Base-by-base conservation (phyloP, 352 stramenopile genomes). In the Halophytophthora batemanensis region DNA sequence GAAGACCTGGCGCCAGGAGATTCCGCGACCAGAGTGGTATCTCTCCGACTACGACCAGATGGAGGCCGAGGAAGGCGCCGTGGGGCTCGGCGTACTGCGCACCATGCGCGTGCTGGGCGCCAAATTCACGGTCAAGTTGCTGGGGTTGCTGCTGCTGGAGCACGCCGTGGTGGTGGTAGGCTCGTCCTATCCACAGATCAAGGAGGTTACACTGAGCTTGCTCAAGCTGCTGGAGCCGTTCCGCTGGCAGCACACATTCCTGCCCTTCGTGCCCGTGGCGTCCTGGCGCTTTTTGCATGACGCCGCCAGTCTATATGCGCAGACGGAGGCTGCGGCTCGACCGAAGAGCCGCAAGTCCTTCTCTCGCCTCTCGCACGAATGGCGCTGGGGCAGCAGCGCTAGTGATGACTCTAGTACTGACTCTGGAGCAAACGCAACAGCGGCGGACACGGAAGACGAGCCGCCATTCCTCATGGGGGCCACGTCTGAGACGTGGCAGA, bases 211-310 rank as follows among this genome's bases (percentile, higher is more conserved):
- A 3, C 67, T 87, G 17, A 82, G 69, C 41, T 41, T 95, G 34
- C 45, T 93, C 22, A 82, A 82, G 53, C 52, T 95, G 23, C 51
- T 95, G 11, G 56, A 82, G 36, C 84, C 84, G n/a, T 95, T 95
- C 51, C 64, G 53, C 19, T 95, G 84, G 84, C 77, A 87, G 38
- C 79, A 90, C 56, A 87, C 77, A 18, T 86, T 88, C 40, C 42
- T 90, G 4, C 82, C 84, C 21, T 92, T 90, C 45, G 52, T 93
- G 7, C 78, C 82, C 11, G 71, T 90, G 13, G 61, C 80, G 21
- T 91, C 80, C 2, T 90, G 81, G 74, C 64, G 69, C 18, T 89
- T 88, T 45, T 53, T 93, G 19, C 65, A 77, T 12, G 82, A 95
- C 46, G 57, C 75, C 37, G 50, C 83, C 23, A 70, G 77, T 35